A percentile compares a stretch with the other conserved stretches of the same genome.
These are phyloP conservation scores for Myxozyma monticola DNA, from an alignment of 805 yeast species.

Conservation along the genomic window DNA sequence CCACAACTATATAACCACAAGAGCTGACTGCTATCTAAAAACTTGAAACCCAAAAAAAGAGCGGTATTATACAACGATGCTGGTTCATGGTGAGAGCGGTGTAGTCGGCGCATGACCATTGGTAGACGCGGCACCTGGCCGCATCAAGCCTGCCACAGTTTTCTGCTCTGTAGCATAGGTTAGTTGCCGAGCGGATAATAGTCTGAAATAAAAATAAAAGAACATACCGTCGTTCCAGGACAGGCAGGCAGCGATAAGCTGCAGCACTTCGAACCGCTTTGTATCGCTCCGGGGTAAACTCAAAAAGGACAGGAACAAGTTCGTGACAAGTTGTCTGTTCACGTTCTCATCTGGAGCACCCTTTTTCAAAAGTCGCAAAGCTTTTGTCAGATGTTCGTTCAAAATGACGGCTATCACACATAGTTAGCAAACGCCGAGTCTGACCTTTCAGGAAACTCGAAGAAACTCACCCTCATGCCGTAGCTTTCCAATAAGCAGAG, in stretches of 20 bases:
- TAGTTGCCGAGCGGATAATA: background rate
- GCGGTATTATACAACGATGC: too few species aligned
- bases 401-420: slow-evolving; percentile 76
- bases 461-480: slow-evolving; percentile 63
- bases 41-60: too few species aligned
- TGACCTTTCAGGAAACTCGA: background rate
- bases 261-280: slow-evolving; percentile 89
- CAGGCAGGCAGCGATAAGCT: slow-evolving; percentile 74
- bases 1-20: too few species aligned
- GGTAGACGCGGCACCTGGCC: too few species aligned
- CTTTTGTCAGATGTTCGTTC: slow-evolving; percentile 94
- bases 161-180: slow-evolving; percentile 45
- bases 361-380: slow-evolving; percentile 77
- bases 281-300: slow-evolving; percentile 90
- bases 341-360: slow-evolving; percentile 46
- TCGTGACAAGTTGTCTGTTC: slow-evolving; percentile 75
- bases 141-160: slow-evolving; percentile 66
- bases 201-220: background rate
- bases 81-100: too few species aligned
- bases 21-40: too few species aligned
- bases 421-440: background rate
- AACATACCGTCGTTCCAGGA: slow-evolving; percentile 81
- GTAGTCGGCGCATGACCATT: too few species aligned
- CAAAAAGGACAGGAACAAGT: slow-evolving; percentile 79
- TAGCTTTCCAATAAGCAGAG: slow-evolving; percentile 79